Percentiles rank a stretch among this genome's conserved stretches.
phyloP scores from a whole-genome alignment of 139 green algal genomes.

The Dunaliella primolecta region DNA sequence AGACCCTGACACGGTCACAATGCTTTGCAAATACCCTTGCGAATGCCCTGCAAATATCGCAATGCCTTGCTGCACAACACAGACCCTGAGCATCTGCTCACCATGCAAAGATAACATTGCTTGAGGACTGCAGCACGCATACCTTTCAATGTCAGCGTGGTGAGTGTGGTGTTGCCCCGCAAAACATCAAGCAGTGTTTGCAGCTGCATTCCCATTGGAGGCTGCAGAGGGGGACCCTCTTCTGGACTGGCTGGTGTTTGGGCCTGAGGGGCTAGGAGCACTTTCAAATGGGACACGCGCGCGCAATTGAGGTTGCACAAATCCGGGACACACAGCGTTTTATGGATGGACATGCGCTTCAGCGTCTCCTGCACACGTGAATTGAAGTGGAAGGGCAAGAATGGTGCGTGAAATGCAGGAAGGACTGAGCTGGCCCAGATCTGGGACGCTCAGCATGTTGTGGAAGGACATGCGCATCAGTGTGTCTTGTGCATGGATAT shows the following conservation, averaged over 20 bases:
- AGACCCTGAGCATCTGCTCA: too few relatives aligned
- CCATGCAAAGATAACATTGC: too few relatives aligned
- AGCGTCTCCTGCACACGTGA: conserved; percentile 14
- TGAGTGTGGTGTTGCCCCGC: conserved; percentile 28
- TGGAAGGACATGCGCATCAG: conserved; percentile 17
- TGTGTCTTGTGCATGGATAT: background rate
- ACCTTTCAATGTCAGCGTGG: conserved; percentile 31
- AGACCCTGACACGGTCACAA: too few relatives aligned
- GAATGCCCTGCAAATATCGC: too few relatives aligned
- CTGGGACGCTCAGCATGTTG: conserved; percentile 9
- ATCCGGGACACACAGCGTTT: conserved; percentile 19
- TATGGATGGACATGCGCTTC: conserved; percentile 7
- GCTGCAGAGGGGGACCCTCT: background rate
- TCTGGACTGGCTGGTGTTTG: background rate
- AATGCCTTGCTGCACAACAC: too few relatives aligned
- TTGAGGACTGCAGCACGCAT: too few relatives aligned
- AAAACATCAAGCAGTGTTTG: conserved; percentile 22
- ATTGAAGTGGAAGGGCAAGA: background rate
- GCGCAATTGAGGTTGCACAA: conserved; percentile 22
- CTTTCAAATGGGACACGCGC: background rate
- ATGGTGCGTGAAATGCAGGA: background rate
- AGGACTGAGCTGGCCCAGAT: conserved; percentile 26
- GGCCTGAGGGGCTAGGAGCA: background rate
- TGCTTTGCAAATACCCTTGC: too few relatives aligned
- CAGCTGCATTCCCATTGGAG: background rate